Conservation (phyloP, 2,329 filamentous ascomycete genomes). For the Xylaria sp. region DNA sequence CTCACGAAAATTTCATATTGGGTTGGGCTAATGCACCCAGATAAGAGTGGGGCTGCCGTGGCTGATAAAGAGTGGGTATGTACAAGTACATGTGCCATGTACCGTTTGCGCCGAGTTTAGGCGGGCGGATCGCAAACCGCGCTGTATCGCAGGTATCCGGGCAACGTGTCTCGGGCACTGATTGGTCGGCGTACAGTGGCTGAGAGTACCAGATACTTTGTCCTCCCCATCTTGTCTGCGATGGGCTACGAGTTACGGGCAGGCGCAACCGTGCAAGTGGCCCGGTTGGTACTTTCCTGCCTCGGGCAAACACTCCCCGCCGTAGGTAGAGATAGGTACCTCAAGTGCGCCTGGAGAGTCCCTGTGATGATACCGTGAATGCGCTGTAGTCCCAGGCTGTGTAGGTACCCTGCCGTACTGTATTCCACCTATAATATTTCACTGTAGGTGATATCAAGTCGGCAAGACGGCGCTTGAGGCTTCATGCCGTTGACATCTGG, state of each 20-base stretch:
- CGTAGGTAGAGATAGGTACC: too few species aligned
- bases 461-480: background rate
- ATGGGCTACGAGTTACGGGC: too few species aligned
- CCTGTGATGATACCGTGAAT: too few species aligned
- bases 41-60: slow-evolving; percentile 18
- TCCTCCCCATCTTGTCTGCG: too few species aligned
- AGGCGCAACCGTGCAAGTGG: too few species aligned
- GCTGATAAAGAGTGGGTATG: slow-evolving; percentile 6
- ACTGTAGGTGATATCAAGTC: background rate
- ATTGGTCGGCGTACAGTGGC: background rate
- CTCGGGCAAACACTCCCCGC: too few species aligned
- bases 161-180: background rate
- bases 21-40: slow-evolving; percentile 17
- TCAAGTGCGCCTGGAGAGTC: too few species aligned
- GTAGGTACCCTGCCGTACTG: background rate
- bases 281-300: too few species aligned
- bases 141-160: background rate
- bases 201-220: background rate
- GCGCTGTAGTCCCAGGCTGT: too few species aligned
- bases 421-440: background rate
- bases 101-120: background rate
- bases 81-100: background rate
- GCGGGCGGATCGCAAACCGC: too few species aligned
- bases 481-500: background rate
- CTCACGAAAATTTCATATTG: slow-evolving; percentile 23